Conservation (phyloP, 2,329 filamentous ascomycete genomes). For the Coleophoma cylindrospora region DNA sequence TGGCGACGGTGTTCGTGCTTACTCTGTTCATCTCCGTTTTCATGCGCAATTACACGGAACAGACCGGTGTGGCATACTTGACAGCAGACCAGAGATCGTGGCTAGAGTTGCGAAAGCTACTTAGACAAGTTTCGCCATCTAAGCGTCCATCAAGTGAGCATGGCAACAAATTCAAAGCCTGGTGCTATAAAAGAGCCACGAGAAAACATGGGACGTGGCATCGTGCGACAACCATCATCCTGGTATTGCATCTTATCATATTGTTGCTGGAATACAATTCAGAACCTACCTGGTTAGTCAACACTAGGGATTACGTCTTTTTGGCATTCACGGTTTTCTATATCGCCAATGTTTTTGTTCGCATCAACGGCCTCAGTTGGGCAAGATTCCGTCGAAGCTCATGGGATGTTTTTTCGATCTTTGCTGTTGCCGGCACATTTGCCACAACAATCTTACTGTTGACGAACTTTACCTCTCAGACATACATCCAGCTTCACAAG, state of each 20-base stretch:
- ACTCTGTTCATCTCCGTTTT: slow-evolving; percentile 98
- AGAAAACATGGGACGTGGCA: slow-evolving; percentile 95
- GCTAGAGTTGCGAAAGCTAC: slow-evolving; percentile 87
- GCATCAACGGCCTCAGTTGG: slow-evolving; percentile 88
- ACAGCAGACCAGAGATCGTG: slow-evolving; percentile 95
- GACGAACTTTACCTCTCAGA: slow-evolving; percentile 48
- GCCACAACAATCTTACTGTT: slow-evolving; percentile 76
- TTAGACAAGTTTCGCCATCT: slow-evolving; percentile 90
- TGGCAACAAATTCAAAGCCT: slow-evolving; percentile 75
- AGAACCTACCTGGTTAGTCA: slow-evolving; percentile 67
- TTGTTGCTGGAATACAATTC: slow-evolving; percentile 83
- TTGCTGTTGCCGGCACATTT: slow-evolving; percentile 76
- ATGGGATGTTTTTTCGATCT: slow-evolving; percentile 88
- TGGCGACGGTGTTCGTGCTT: slow-evolving; percentile 93
- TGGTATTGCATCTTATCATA: slow-evolving; percentile 78
- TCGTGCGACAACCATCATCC: slow-evolving; percentile 68
- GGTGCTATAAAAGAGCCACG: slow-evolving; percentile 92
- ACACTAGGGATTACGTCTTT: slow-evolving; percentile 69
- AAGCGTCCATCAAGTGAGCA: slow-evolving; percentile 81
- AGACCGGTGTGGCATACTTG: slow-evolving; percentile 93
- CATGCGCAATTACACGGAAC: slow-evolving; percentile 99
- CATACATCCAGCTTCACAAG: slow-evolving; percentile 82
- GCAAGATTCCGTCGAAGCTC: slow-evolving; percentile 85
- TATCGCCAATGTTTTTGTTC: slow-evolving; percentile 74
- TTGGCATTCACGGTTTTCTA: slow-evolving; percentile 78